These are phyloP conservation scores for Populus hybrid DNA, from an alignment of 441 rosid species.

Conservation along the genomic window DNA sequence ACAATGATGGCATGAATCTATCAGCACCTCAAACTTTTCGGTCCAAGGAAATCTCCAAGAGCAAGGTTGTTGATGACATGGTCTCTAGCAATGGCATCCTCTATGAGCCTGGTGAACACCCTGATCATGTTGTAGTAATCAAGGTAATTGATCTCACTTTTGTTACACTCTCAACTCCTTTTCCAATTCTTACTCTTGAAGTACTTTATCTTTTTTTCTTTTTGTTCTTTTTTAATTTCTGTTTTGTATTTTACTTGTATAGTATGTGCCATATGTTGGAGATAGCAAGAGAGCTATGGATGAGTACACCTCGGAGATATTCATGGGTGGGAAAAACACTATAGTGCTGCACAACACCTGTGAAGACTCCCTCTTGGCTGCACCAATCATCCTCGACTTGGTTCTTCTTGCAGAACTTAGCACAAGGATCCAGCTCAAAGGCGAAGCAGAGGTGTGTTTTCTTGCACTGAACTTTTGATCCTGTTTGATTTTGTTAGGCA, in stretches of 20 bases:
- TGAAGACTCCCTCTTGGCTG: conserved; percentile 95
- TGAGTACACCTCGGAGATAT: conserved; percentile 93
- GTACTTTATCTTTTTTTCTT: no score
- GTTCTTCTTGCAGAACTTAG: conserved; percentile 94
- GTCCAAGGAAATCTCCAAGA: conserved; percentile 93
- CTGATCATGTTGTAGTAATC: conserved; percentile 94
- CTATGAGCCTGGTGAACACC: conserved; percentile 91
- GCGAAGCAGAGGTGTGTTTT: conserved; percentile 72
- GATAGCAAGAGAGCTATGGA: conserved; percentile 99
- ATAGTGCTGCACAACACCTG: conserved; percentile 92
- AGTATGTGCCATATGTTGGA: conserved; percentile 88
- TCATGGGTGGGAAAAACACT: conserved; percentile 92
- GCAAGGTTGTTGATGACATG: conserved; percentile 97
- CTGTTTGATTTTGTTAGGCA: neutral
- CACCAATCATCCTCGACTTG: conserved; percentile 91
- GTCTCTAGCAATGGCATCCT: conserved; percentile 88
- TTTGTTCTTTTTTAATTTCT: neutral
- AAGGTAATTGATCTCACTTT: conserved; percentile 43
- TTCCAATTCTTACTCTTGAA: no score
- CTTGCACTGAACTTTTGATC: neutral
- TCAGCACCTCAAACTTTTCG: conserved; percentile 96
- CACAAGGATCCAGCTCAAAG: conserved; percentile 83
- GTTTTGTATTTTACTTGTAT: conserved; percentile 6
- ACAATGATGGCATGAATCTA: conserved; percentile 95
- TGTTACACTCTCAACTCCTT: neutral